These are phyloP conservation scores for Pseudogymnoascus sp. DNA, from an alignment of 2,329 filamentous ascomycete genomes.

Conservation along the genomic window DNA sequence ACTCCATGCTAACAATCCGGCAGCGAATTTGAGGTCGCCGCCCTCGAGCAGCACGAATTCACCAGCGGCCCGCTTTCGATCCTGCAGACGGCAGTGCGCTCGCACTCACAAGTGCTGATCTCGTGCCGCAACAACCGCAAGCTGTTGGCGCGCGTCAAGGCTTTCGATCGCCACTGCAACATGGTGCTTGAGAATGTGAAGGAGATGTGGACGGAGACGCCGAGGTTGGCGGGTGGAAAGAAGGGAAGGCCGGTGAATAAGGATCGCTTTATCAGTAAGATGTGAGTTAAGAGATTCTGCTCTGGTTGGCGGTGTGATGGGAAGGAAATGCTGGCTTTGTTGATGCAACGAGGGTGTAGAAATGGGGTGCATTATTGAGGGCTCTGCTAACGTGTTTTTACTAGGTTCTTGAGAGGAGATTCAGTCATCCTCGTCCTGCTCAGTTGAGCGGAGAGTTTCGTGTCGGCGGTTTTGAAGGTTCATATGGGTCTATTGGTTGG, in stretches of 20 bases:
- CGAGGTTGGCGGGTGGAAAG: conserved; percentile 71
- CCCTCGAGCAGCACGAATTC: conserved; percentile 71
- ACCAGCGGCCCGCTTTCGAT: conserved; percentile 79
- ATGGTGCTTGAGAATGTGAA: conserved; percentile 97
- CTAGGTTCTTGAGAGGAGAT: conserved; percentile 30
- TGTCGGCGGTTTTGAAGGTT: conserved; percentile 5
- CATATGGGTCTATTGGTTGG: conserved; percentile 9
- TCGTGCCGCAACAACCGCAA: conserved; percentile 98
- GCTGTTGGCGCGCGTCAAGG: conserved; percentile 92
- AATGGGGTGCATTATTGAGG: background rate
- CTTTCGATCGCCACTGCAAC: conserved; percentile 97
- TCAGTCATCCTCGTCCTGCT: conserved; percentile 30
- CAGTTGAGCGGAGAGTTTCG: conserved; percentile 22
- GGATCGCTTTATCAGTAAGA: conserved; percentile 96
- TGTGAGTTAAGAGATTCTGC: conserved; percentile 46
- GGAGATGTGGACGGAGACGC: conserved; percentile 99
- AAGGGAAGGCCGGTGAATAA: conserved; percentile 90
- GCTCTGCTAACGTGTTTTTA: background rate
- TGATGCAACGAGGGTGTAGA: conserved; percentile 8
- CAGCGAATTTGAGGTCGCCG: conserved; percentile 85
- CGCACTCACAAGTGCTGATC: conserved; percentile 91
- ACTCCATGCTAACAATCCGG: conserved; percentile 17
- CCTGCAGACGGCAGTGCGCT: conserved; percentile 90
- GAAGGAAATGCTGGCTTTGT: background rate
- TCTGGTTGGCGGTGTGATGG: conserved; percentile 12